phyloP scores from a whole-genome alignment of 2,329 filamentous ascomycete species.

The Exophiala bonariae region DNA sequence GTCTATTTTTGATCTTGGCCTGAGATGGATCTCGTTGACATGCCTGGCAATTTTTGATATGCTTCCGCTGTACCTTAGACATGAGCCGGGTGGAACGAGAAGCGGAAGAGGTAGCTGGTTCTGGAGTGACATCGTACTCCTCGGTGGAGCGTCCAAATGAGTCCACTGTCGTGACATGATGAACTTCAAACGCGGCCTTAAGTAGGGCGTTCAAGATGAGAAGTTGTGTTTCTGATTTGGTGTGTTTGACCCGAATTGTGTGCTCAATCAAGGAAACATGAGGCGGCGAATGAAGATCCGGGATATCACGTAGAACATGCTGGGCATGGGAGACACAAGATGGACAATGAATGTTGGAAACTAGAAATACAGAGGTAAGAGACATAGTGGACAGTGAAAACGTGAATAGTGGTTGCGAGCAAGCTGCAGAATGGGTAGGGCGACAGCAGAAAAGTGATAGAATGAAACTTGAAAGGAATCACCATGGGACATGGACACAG shows the following conservation, averaged over 20 bases:
- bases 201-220: conserved; percentile 40
- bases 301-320: conserved; percentile 39
- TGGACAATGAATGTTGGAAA: conserved; percentile 50
- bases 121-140: conserved; percentile 36
- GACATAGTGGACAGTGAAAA: conserved; percentile 12
- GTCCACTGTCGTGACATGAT: conserved; percentile 43
- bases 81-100: conserved; percentile 18
- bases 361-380: conserved; percentile 40
- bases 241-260: conserved; percentile 44
- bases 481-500: no score
- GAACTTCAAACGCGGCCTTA: conserved; percentile 48
- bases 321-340: conserved; percentile 49
- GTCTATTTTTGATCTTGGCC: background rate
- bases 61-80: conserved; percentile 32
- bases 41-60: conserved; percentile 53
- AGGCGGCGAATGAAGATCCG: conserved; percentile 36
- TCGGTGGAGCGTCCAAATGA: conserved; percentile 31
- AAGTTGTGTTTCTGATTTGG: conserved; percentile 30
- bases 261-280: conserved; percentile 46
- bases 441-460: no score
- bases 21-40: conserved; percentile 42
- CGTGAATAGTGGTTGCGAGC: background rate
- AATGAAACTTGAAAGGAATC: no score
- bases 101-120: conserved; percentile 1
- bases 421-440: no score